A percentile compares a stretch with the other conserved stretches of the same genome.
These are phyloP conservation scores for Rhizophora apiculata DNA, from an alignment of 345 rosid genomes.

Conservation along the genomic window DNA sequence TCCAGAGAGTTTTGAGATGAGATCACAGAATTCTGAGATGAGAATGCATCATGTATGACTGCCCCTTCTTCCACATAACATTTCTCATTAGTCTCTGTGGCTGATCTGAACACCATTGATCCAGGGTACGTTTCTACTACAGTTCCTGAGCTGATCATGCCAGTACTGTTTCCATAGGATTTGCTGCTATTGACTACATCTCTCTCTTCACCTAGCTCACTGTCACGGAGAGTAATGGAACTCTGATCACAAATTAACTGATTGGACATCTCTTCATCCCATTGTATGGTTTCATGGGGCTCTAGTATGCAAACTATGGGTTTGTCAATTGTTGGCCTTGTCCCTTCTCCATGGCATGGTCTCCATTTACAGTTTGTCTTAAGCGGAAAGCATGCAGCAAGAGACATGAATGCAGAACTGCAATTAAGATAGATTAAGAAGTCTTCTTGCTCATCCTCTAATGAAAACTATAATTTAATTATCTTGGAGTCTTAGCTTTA, in stretches of 20 bases:
- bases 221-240: conserved; percentile 38
- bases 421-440: neutral
- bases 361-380: conserved; percentile 28
- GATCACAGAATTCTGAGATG: conserved; percentile 55
- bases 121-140: conserved; percentile 24
- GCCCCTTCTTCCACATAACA: conserved; percentile 19
- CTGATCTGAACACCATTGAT: conserved; percentile 27
- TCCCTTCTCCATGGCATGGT: conserved; percentile 34
- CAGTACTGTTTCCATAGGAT: conserved; percentile 39
- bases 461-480: neutral
- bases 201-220: conserved; percentile 42
- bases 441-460: too few species aligned
- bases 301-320: conserved; percentile 43
- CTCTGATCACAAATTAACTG: conserved; percentile 41
- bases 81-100: conserved; percentile 25
- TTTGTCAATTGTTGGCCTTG: conserved; percentile 33
- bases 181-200: conserved; percentile 47
- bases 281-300: conserved; percentile 45
- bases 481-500: conserved; percentile 21
- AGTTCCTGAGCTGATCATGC: conserved; percentile 31
- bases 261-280: conserved; percentile 30
- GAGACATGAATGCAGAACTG: conserved; percentile 35
- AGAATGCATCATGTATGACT: conserved; percentile 25
- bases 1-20: conserved; percentile 48
- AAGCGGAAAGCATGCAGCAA: conserved; percentile 28